phyloP scores from a whole-genome alignment of 2,329 filamentous ascomycete genomes.

The Cucurbitaria berberidis region DNA sequence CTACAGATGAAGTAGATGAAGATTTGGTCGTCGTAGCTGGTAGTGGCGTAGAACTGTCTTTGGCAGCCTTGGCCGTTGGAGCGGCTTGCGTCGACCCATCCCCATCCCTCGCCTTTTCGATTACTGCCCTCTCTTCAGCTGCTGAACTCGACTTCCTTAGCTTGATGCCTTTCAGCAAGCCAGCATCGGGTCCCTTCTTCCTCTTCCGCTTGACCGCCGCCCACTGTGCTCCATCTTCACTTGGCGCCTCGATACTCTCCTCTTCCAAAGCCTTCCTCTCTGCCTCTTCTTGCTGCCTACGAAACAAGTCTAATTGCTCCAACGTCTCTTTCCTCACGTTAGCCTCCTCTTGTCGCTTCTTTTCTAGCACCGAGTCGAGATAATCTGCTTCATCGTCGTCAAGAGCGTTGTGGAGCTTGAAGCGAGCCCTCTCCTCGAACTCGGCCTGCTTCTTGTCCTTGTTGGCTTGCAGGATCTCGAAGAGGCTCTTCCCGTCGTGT shows the following conservation, averaged over 20 bases:
- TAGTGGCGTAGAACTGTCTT: background rate
- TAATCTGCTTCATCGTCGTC: constrained; percentile 83
- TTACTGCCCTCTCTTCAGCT: constrained; percentile 15
- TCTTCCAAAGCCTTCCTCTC: constrained; percentile 57
- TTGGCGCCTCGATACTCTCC: constrained; percentile 41
- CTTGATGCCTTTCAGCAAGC: constrained; percentile 52
- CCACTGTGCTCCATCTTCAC: constrained; percentile 58
- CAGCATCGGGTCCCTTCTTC: constrained; percentile 53
- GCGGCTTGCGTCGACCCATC: background rate
- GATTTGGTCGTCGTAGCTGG: constrained; percentile 3
- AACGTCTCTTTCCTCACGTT: constrained; percentile 64
- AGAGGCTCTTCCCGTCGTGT: constrained; percentile 68
- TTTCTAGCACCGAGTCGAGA: constrained; percentile 65
- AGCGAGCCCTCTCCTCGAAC: constrained; percentile 73
- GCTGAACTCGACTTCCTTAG: constrained; percentile 46
- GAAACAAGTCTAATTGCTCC: constrained; percentile 65
- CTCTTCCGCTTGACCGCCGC: constrained; percentile 57
- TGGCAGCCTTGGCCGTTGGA: background rate
- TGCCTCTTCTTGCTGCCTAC: constrained; percentile 64
- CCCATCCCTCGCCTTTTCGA: background rate
- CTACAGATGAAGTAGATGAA: constrained; percentile 19
- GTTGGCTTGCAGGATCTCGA: constrained; percentile 78
- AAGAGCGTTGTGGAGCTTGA: constrained; percentile 79
- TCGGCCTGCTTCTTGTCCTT: constrained; percentile 87
- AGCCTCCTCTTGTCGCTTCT: constrained; percentile 62